Evolutionary conservation across 2,329 filamentous ascomycete species (phyloP), one percentile per base, ranked within the genome.

Genomic region (Cordyceps cicadae): DNA sequence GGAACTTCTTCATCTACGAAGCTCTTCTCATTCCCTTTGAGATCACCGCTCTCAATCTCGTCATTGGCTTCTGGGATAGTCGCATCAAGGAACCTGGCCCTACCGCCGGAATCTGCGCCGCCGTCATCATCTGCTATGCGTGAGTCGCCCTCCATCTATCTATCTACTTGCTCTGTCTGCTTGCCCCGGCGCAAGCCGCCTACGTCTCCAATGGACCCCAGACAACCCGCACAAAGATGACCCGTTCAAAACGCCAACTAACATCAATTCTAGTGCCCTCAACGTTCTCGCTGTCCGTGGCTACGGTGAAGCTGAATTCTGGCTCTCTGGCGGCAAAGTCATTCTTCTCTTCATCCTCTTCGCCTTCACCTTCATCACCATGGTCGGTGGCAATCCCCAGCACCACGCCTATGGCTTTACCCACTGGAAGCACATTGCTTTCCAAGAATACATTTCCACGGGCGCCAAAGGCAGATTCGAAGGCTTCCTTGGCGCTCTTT

Each of bases 321-420:
- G 81, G 81, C 75, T 86, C 3, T 81, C 82, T 2, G 74, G 73
- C 45, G 84, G 85, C 64, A 89, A 89, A 70, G 78, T 89, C 39
- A 70, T 89, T 24, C 77, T 89, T 52, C 87, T 88, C 66, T 76
- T 86, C 62, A 83, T 85, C 14, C 76, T 90, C 58, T 87, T 90
- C 70, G 74, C 79, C 67, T 92, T 88, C 73, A 92, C 89, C n/a
- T 88, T 93, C 68, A 79, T 93, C 66, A 86, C 85, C 54, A 91
- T 92, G 87, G 77, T 90, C 8, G 89, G 89, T 41, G 89, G 87
- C 34, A 92, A 92, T 65, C 89, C 89, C 0, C 70, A 84, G 6
- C 76, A 83, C 53, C 86, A 89, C 66, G 77, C 83, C 1, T 90
- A 85, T 67, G 88, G 88, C 21, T 91, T 91, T 70, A 79, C 87